Evolutionary conservation across 2,329 filamentous ascomycete genomes (phyloP), one percentile per base, ranked within the genome.

Genomic region (Teratosphaeria pseudoeucalypti): DNA sequence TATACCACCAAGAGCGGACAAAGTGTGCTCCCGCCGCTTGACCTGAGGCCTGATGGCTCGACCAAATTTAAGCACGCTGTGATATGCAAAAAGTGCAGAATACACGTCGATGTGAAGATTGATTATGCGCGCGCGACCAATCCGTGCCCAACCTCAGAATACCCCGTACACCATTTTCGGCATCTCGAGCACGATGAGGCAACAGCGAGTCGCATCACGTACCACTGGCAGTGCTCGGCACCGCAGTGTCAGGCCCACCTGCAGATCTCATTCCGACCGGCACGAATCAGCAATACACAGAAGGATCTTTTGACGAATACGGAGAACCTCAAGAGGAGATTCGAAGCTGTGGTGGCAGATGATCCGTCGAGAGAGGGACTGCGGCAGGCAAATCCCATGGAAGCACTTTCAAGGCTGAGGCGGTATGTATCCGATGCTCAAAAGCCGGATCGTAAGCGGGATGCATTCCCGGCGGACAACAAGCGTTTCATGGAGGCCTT

Each of bases 401-500:
- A 82, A 55, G 80, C 83, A 2, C 71, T 87, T 54, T 74, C 77
- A 53, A 82, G 81, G 62, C 74, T 89, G 49, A 77, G 79, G 59
- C 77, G 77, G 54, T 89, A 88, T 68, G 73, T 88, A 57, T 75
- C 68, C 10, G 85, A 89, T 72, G 77, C 82, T 9, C 71, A 84
- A 59, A 76, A 78, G 53, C 74, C 79, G 23, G 70, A 72, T 6
- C 76, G 79, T 54, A 77, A 77, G 37, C 80, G 78, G 65, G 79
- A 79, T 63, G 72, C 76, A 53, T 85, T 88, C 64, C 80, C 81
- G 5, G 74, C 79, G 7, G 71, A 79, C 16, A 88, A 89, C 67
- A 85, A 85, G 68, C 81, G 82, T 59, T 89, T 87, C 64, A 76
- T 83, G 65, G 77, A 83, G 62, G 81, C 81, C 1, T 86, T 88